Conservation (phyloP, 306 rosid genomes). For the Fragaria iinumae region DNA sequence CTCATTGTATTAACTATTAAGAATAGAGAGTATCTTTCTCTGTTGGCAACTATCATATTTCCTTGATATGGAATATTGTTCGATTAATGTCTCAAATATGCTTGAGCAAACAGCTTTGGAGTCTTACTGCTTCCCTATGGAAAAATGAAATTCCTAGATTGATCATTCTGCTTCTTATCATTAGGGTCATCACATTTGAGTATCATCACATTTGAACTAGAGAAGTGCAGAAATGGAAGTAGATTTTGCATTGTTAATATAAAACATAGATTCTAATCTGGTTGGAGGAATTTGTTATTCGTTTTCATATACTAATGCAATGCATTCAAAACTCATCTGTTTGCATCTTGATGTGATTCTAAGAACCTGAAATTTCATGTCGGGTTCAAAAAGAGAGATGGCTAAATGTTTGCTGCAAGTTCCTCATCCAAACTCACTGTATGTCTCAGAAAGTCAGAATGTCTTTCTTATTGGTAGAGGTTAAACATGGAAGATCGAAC, state of each 20-base stretch:
- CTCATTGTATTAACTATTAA: neutral
- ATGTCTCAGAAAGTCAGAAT: neutral
- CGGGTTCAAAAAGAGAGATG: neutral
- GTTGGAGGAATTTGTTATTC: neutral
- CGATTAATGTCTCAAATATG: neutral
- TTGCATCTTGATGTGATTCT: neutral
- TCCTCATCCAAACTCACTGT: neutral
- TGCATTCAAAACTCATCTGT: neutral
- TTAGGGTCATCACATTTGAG: neutral
- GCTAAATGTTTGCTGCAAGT: neutral
- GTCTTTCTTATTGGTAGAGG: neutral
- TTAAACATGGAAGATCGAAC: neutral
- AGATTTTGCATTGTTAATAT: neutral
- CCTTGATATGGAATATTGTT: neutral
- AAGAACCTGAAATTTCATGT: conserved; percentile 10
- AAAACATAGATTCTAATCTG: neutral
- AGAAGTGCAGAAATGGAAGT: neutral
- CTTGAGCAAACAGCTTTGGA: neutral
- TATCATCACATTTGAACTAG: neutral
- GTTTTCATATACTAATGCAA: neutral
- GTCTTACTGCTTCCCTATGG: neutral
- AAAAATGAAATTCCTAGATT: neutral
- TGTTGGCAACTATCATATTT: neutral
- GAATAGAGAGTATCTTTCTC: neutral
- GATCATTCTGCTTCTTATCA: neutral